Evolutionary conservation across 805 yeast genomes (phyloP), one percentile per base, ranked within the genome.

Genomic region (Henningerozyma blattae): DNA sequence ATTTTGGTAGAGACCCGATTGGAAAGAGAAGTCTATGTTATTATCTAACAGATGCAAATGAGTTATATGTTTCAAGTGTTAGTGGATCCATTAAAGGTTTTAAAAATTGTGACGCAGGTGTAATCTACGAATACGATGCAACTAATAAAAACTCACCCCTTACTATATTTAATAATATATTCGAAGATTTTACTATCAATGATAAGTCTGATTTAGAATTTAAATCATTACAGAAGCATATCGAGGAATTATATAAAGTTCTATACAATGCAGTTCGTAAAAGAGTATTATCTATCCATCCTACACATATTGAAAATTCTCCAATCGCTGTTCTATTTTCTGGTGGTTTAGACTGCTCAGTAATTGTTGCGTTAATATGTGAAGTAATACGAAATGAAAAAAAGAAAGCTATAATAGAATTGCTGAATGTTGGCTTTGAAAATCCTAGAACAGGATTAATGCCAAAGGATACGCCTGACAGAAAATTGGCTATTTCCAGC

Each of bases 261-360:
- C 45, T 78, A 13, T 46, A 46, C 1, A 22, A 39, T 0, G 54
- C 81, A 1, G 71, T 77, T 3, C 31, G 42, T 1, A 48, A 62
- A n/a, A 60, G 91, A 37, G 68, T 76, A n/a, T 49, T 56, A 8
- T 67, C 82, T 0, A 77, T 81, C 4, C 68, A 67, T 37, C 87
- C 91, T 2, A 35, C 70, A 3, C 69, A 66, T 36, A 40, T 53
- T 9, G 54, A 54, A 28, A 52, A 58, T 32, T 47, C 50, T 8
- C 54, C 59, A 6, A 56, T 77, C 28, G 80, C 81, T 0, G 62
- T 91, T 0, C 56, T 91, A 22, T 91, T 87, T 50, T 84, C 95
- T 29, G 99, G 99, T 2, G 99, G 99, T 0, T 62, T 91, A 4
- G 99, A 91, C 50, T 91, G 98, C 54, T 78, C 96, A 0, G 57